Percentiles rank a stretch among this genome's conserved stretches.
phyloP scores from a whole-genome alignment of 768 basidiomycete species.

The Lentinula sp. region DNA sequence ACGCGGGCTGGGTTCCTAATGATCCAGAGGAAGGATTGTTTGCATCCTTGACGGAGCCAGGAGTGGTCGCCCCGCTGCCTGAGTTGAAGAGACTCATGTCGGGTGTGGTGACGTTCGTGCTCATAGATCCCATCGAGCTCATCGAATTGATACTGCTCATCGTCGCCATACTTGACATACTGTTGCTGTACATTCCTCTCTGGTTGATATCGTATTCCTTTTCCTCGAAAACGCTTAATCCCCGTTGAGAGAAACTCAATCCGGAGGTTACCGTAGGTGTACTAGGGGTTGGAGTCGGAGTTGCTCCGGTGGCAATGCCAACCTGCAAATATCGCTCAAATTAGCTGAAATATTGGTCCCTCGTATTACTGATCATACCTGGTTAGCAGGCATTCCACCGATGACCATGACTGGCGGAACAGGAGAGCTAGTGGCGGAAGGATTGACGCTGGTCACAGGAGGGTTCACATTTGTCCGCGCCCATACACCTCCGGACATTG shows the following conservation, averaged over 20 bases:
- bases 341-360: background rate
- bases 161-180: background rate
- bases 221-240: conserved; percentile 59
- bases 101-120: background rate
- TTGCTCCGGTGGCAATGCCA: background rate
- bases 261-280: background rate
- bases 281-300: background rate
- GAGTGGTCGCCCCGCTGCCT: background rate
- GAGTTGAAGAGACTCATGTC: background rate
- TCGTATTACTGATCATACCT: background rate
- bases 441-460: background rate
- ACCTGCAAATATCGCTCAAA: background rate
- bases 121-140: background rate
- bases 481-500: conserved; percentile 51
- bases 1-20: background rate
- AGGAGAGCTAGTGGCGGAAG: background rate
- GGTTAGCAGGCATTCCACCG: background rate
- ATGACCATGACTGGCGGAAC: background rate
- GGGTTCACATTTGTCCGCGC: conserved; percentile 39
- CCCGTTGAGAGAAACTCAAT: conserved; percentile 11
- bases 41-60: background rate
- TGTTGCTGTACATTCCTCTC: background rate
- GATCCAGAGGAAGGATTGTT: background rate
- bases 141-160: background rate
- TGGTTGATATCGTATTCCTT: conserved; percentile 65